Conservation (phyloP, 2,329 filamentous ascomycete genomes). For the Esteya vermicola region DNA sequence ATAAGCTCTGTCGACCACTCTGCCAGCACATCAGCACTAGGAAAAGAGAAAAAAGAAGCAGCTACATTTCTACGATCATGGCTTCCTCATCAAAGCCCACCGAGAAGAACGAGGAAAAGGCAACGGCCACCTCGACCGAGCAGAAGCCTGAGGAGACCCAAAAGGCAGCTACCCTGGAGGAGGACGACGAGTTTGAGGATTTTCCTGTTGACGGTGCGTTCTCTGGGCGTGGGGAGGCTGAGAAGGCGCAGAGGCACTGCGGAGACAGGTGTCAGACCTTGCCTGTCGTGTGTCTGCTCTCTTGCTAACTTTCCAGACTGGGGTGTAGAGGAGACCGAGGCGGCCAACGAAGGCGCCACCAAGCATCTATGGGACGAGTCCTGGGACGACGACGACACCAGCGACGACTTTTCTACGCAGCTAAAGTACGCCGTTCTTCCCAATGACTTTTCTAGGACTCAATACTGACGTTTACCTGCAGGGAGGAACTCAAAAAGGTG, state of each 20-base stretch:
- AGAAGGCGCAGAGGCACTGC: no score
- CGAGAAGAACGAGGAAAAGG: constrained; percentile 20
- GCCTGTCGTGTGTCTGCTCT: no score
- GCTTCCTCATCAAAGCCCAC: constrained; percentile 16
- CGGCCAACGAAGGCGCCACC: constrained; percentile 47
- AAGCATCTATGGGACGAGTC: constrained; percentile 96
- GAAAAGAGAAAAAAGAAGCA: background rate
- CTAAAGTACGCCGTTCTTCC: constrained; percentile 68
- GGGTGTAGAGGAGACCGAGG: constrained; percentile 81
- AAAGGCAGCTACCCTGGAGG: constrained; percentile 55
- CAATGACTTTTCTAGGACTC: no score
- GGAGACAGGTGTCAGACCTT: no score
- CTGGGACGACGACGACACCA: constrained; percentile 98
- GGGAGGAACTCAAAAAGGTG: constrained; percentile 91
- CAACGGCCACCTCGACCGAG: constrained; percentile 32
- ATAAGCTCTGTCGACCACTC: no score
- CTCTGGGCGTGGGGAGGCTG: no score
- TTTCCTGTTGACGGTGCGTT: constrained; percentile 83
- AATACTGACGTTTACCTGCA: constrained; percentile 17
- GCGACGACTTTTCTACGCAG: constrained; percentile 89
- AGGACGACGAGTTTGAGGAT: constrained; percentile 98
- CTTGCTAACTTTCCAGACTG: constrained; percentile 60
- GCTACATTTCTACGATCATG: constrained; percentile 10
- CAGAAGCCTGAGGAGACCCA: constrained; percentile 35
- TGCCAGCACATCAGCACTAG: no score